Evolutionary conservation across 1,284 basidiomycete genomes (phyloP).

Genomic region (Cryptococcus sp.): DNA sequence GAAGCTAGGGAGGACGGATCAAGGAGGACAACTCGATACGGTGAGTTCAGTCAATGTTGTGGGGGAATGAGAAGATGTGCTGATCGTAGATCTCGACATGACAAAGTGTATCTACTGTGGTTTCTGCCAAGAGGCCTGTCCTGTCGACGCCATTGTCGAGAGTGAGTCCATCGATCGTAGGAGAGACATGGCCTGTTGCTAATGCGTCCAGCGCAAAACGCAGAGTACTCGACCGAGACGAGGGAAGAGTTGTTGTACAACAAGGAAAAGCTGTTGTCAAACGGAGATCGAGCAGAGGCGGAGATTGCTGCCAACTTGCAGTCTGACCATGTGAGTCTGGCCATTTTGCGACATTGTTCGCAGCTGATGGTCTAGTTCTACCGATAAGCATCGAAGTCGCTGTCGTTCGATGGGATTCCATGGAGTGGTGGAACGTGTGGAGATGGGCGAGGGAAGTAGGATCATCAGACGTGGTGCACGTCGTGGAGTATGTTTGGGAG

Average conservation of each 20-base stretch:
- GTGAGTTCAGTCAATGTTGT: slow-evolving; percentile 39
- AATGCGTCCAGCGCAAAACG: slow-evolving; percentile 72
- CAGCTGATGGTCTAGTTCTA: slow-evolving; percentile 8
- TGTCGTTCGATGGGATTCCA: no score
- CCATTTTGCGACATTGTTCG: background rate
- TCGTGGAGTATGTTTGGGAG: no score
- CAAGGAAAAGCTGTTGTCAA: slow-evolving; percentile 90
- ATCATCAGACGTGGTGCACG: no score
- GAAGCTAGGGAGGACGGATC: slow-evolving; percentile 94
- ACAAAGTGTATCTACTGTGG: slow-evolving; percentile 93
- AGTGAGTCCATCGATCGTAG: slow-evolving; percentile 55
- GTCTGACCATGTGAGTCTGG: slow-evolving; percentile 49
- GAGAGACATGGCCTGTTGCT: background rate
- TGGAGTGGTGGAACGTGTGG: no score
- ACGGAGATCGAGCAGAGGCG: slow-evolving; percentile 92
- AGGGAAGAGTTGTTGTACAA: slow-evolving; percentile 98
- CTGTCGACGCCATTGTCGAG: slow-evolving; percentile 99
- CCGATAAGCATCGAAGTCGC: no score
- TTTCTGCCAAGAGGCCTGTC: slow-evolving; percentile 98
- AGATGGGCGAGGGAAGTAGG: no score
- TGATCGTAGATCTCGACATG: slow-evolving; percentile 80
- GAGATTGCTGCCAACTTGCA: slow-evolving; percentile 93
- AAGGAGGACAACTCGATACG: slow-evolving; percentile 94
- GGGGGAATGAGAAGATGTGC: background rate
- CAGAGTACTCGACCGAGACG: slow-evolving; percentile 94